Conservation (phyloP, 2,329 filamentous ascomycete species). For the Beauveria varroae region DNA sequence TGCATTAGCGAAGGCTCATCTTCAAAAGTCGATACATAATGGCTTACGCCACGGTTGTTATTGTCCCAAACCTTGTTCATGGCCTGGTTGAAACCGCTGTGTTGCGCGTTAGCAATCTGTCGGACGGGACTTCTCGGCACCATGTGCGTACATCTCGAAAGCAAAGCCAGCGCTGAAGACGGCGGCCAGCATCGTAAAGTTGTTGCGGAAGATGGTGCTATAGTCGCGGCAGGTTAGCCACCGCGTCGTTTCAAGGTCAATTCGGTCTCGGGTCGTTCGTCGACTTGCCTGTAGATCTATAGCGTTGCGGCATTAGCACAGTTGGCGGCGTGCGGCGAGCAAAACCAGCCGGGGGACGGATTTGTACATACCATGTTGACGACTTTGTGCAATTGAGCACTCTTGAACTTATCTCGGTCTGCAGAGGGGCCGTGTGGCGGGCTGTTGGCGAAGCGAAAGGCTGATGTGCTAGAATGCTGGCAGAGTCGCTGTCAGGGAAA, state of each 20-base stretch:
- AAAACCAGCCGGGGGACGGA: background rate
- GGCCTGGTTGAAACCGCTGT: slow-evolving; percentile 71
- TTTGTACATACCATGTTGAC: slow-evolving; percentile 50
- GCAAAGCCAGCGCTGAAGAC: slow-evolving; percentile 86
- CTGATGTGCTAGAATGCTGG: slow-evolving; percentile 2
- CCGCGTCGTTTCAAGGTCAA: slow-evolving; percentile 12
- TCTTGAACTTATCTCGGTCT: slow-evolving; percentile 1
- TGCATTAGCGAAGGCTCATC: slow-evolving; percentile 19
- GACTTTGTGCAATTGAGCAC: slow-evolving; percentile 12
- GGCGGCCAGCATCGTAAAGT: slow-evolving; percentile 77
- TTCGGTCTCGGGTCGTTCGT: slow-evolving; percentile 8
- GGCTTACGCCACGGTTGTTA: slow-evolving; percentile 83
- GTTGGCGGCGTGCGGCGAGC: background rate
- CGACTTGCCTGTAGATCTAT: slow-evolving; percentile 54
- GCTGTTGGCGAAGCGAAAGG: slow-evolving; percentile 6
- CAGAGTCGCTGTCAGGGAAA: slow-evolving; percentile 8
- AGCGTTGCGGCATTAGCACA: slow-evolving; percentile 26
- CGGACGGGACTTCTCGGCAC: slow-evolving; percentile 12
- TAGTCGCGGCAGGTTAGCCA: slow-evolving; percentile 10
- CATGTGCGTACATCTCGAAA: slow-evolving; percentile 75
- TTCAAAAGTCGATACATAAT: background rate
- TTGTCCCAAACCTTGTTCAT: slow-evolving; percentile 87
- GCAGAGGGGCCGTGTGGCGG: slow-evolving; percentile 9
- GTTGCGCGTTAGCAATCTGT: slow-evolving; percentile 24
- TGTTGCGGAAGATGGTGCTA: slow-evolving; percentile 79